Evolutionary conservation across 768 basidiomycete species (phyloP), one percentile per base, ranked within the genome.

Genomic region (Rhodotorula babjevae): DNA sequence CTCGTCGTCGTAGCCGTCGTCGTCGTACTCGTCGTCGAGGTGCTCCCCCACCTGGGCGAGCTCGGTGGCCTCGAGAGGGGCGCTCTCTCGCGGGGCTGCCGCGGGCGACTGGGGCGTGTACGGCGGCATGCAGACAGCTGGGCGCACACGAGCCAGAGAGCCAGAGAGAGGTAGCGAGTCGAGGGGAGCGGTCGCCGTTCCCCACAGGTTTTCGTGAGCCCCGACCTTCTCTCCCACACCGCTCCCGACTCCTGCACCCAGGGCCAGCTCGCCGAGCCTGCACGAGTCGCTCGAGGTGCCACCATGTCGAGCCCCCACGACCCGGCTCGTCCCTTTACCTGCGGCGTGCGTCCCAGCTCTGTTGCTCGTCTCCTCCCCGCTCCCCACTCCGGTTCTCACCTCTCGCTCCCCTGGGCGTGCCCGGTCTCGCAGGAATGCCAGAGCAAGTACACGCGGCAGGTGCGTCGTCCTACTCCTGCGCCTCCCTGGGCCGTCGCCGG

Each of bases 1-100:
- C 5, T 72, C 63, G 46, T 65, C 66, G 2, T 72, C 66, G 50
- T 68, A 57, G 10, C n/a, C 65, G 31, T 58, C 21, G 50, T 46
- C 29, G 27, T 49, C 53, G 1, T 62, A 44, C 42, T 16, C 58
- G 29, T 15, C 49, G 25, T 29, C 23, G 56, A 57, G 31, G 15
- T 58, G 59, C 10, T 55, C 69, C 16, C 19, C 57, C 29, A 21
- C 58, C 47, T 62, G 44, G 16, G 59, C 60, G 33, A 16, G 46
- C 19, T 55, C 63, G 2, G 36, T 36, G 36, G 36, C 36, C 36
- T 36, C 31, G 52, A 6, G 52, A 52, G 42, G 23, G 49, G 3
- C 25, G 36, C 18, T 40, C 62, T 61, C 44, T 18, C 44, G 8
- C 14, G 12, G 6, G 14, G 44, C 44, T 12, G 18, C 14, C 14